Evolutionary conservation across 2,329 filamentous ascomycete species (phyloP), one percentile per base, ranked within the genome.

Genomic region (Neoscytalidium dimidiatum): DNA sequence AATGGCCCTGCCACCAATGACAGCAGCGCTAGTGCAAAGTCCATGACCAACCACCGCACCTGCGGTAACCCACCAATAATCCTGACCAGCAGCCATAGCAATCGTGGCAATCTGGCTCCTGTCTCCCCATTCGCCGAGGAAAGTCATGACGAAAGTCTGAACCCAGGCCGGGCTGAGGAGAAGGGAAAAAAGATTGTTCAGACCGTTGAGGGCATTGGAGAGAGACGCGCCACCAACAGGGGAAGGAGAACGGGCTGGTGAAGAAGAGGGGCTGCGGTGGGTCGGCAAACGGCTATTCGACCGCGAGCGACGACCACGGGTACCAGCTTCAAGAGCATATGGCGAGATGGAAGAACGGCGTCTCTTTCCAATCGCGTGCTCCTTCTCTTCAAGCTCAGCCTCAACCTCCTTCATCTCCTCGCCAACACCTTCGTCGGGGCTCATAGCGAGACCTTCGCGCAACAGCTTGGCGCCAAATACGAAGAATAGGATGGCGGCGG

Each of bases 371-470:
- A 90, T 89, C 65, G 87, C 81, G 71, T 92, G 90, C 77, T 97
- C 94, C 79, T 97, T 97, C 80, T 97, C 93, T 70, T 95, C 92
- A 3, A 98, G 83, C 76, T 97, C 94, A 79, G 91, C 84, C 79
- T 99, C 95, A 1, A 99, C 95, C 78, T 99, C 95, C 73, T 94
- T 91, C 92, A 99, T 96, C 78, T 99, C 95, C 70, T 95, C 94
- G n/a, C 90, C 88, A 4, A 98, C 94, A 61, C 94, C 94, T 73
- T 97, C 93, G 69, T 96, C 88, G 0, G 91, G 88, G 68, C 89
- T 88, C 92, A 99, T 98, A 64, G 87, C 89, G 68, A 96, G 85
- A 44, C 94, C 95, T 78, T 99, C 95, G 53, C 88, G 86, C 62
- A 98, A 81, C 79, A 97, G 86, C 75, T 91, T 92, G 48, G 85